Conservation (phyloP, 192 early-diverging fungal species). For the Coemansia sp. region DNA sequence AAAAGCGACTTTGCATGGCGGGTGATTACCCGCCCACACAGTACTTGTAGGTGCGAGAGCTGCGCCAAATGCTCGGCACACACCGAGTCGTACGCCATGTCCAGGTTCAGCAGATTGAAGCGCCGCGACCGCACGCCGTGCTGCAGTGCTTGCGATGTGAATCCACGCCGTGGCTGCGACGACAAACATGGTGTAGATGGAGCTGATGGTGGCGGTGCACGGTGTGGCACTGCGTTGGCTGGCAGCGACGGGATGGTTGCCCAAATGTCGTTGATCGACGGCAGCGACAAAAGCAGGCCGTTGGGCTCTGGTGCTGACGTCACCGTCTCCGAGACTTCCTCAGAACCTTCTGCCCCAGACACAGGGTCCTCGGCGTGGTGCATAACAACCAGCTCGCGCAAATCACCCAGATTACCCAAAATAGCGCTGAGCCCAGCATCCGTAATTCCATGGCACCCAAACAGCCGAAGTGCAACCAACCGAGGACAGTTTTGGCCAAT, state of each 20-base stretch:
- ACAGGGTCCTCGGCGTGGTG: slow-evolving; percentile 35
- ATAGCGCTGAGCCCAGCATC: slow-evolving; percentile 52
- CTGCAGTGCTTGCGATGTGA: slow-evolving; percentile 47
- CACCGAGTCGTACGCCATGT: slow-evolving; percentile 54
- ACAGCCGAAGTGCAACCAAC: slow-evolving; percentile 44
- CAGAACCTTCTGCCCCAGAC: not conserved
- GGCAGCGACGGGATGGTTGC: slow-evolving; percentile 44
- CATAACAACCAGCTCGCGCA: slow-evolving; percentile 56
- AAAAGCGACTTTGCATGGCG: slow-evolving; percentile 52
- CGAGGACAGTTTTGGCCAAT: slow-evolving; percentile 50
- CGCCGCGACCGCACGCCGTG: slow-evolving; percentile 44
- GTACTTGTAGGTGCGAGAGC: slow-evolving; percentile 39
- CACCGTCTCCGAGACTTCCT: not conserved
- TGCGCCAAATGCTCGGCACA: slow-evolving; percentile 47
- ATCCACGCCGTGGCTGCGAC: slow-evolving; percentile 23
- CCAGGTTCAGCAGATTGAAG: slow-evolving; percentile 53
- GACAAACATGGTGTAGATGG: slow-evolving; percentile 36
- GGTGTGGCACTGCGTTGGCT: slow-evolving; percentile 31
- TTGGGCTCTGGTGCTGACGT: not conserved
- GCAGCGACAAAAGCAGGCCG: slow-evolving; percentile 18
- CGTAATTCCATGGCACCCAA: slow-evolving; percentile 53
- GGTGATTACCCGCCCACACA: slow-evolving; percentile 52
- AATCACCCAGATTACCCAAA: slow-evolving; percentile 44
- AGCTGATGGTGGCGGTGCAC: slow-evolving; percentile 12
- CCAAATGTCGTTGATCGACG: slow-evolving; percentile 42